phyloP scores from a whole-genome alignment of 345 rosid species.

The Balakata baccata region DNA sequence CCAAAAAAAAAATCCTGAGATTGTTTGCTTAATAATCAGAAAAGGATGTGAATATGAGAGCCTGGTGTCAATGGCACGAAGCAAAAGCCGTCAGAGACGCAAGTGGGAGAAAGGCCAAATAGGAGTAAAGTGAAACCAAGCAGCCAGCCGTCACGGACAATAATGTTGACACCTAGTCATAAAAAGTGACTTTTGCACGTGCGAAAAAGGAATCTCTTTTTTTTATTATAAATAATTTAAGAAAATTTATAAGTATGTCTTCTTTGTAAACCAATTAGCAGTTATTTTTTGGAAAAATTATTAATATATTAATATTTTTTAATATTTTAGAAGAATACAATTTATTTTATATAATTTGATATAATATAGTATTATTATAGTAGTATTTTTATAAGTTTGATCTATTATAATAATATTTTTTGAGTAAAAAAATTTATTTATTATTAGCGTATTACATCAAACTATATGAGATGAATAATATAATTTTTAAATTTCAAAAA shows the following conservation, averaged over 20 bases:
- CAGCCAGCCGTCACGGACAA: slow-evolving; percentile 14
- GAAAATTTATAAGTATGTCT: not conserved
- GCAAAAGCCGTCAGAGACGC: not conserved
- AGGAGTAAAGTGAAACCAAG: slow-evolving; percentile 1
- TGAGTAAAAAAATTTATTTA: too few species aligned
- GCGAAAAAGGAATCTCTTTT: not conserved
- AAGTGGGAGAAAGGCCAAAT: not conserved
- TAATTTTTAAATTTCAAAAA: too few species aligned
- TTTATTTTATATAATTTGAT: too few species aligned
- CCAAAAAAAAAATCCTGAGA: not conserved
- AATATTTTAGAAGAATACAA: too few species aligned
- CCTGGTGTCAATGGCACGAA: not conserved
- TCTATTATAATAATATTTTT: too few species aligned
- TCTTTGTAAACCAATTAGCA: not conserved
- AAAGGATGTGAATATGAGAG: not conserved
- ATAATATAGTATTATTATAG: too few species aligned
- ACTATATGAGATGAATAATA: too few species aligned
- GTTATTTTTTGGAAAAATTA: too few species aligned
- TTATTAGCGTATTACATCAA: too few species aligned
- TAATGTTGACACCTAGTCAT: not conserved
- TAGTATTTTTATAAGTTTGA: too few species aligned
- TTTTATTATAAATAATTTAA: not conserved
- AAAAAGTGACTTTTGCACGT: not conserved
- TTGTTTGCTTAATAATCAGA: not conserved
- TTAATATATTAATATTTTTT: too few species aligned